phyloP scores from a whole-genome alignment of 306 rosid species.

The Hylodesmum podocarpum region DNA sequence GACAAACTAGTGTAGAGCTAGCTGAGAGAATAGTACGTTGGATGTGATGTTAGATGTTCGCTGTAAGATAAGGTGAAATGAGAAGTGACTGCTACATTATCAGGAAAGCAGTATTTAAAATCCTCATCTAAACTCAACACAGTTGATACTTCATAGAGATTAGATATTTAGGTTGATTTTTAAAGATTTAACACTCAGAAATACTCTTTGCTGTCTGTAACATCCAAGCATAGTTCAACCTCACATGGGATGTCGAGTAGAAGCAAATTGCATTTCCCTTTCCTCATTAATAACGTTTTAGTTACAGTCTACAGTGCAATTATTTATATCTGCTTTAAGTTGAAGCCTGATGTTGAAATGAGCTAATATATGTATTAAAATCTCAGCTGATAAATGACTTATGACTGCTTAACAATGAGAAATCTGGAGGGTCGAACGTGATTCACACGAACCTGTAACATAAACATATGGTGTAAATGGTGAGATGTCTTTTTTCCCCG shows the following conservation, averaged over 20 bases:
- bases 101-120: neutral
- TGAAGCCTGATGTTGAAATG: neutral
- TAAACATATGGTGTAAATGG: neutral
- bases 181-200: neutral
- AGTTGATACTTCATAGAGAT: constrained; percentile 12
- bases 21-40: constrained; percentile 8
- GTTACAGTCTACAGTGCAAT: neutral
- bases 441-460: constrained; percentile 7
- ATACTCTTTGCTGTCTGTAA: neutral
- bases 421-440: neutral
- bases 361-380: neutral
- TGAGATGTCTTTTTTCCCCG: constrained; percentile 28
- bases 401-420: neutral
- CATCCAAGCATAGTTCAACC: neutral
- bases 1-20: neutral
- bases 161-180: constrained; percentile 4
- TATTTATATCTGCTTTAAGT: neutral
- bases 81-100: neutral
- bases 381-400: neutral
- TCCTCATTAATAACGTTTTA: neutral
- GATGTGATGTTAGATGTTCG: neutral
- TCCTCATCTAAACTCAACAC: neutral
- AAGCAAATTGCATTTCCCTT: constrained; percentile 11
- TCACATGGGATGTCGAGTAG: constrained; percentile 15
- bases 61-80: constrained; percentile 3